Evolutionary conservation across 305 asterid species (phyloP).

Genomic region (Nicotiana rustica): DNA sequence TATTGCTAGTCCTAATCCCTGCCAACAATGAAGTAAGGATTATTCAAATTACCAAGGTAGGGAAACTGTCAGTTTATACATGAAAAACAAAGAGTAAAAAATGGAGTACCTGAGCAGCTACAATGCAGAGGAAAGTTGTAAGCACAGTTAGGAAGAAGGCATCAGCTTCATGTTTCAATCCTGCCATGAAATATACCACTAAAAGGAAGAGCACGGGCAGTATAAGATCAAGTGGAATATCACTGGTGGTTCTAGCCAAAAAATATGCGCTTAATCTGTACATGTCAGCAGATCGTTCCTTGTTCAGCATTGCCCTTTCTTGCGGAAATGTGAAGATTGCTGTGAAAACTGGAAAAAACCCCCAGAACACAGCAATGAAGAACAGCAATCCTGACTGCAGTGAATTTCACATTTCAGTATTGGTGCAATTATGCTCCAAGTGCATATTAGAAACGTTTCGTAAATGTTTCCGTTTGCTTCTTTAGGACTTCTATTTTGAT

Average conservation of each 20-base stretch:
- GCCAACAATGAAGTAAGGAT: conserved; percentile 28
- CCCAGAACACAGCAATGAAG: conserved; percentile 99
- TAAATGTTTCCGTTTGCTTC: background rate
- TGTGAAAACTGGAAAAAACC: conserved; percentile 96
- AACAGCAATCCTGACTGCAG: conserved; percentile 91
- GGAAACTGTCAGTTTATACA: background rate
- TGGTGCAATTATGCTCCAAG: background rate
- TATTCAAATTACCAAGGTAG: background rate
- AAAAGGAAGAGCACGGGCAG: conserved; percentile 84
- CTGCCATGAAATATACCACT: conserved; percentile 98
- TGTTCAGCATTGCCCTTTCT: conserved; percentile 95
- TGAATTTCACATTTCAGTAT: conserved; percentile 20
- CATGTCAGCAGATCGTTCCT: conserved; percentile 98
- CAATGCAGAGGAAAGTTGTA: conserved; percentile 85
- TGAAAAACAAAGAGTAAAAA: conserved; percentile 31
- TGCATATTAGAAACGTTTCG: background rate
- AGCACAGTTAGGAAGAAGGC: conserved; percentile 87
- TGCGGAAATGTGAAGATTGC: conserved; percentile 98
- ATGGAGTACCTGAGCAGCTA: conserved; percentile 93
- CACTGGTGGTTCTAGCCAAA: conserved; percentile 91
- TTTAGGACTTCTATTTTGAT: background rate
- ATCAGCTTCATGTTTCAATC: conserved; percentile 63
- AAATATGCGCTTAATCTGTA: conserved; percentile 95
- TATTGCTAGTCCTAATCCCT: conserved; percentile 94
- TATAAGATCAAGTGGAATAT: conserved; percentile 89